phyloP scores from a whole-genome alignment of 257 asterid genomes.

The Lavandula angustifolia region DNA sequence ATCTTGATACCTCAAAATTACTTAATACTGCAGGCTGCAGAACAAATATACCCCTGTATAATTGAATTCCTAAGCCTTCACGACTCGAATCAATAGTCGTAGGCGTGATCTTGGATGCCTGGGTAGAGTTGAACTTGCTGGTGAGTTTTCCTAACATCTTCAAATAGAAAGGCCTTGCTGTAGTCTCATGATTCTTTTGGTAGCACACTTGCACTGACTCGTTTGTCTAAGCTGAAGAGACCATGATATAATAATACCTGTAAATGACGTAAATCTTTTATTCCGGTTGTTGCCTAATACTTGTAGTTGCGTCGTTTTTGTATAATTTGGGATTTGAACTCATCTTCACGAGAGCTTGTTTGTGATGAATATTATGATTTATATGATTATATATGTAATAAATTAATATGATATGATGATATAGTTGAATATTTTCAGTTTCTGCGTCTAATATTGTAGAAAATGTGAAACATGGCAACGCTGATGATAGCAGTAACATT shows the following conservation, averaged over 20 bases:
- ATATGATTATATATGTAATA: neutral
- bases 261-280: conserved; percentile 3
- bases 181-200: neutral
- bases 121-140: conserved; percentile 23
- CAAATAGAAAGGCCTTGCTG: neutral
- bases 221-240: conserved; percentile 8
- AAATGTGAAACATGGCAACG: too few relatives aligned
- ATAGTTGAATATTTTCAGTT: neutral
- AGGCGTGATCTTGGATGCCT: conserved; percentile 4
- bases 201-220: neutral
- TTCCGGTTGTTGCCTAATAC: neutral
- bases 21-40: conserved; percentile 62
- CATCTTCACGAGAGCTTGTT: neutral
- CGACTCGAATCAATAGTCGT: conserved; percentile 41
- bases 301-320: conserved; percentile 16
- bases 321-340: neutral
- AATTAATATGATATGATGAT: neutral
- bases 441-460: neutral
- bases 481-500: too few relatives aligned
- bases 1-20: conserved; percentile 16
- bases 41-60: conserved; percentile 75
- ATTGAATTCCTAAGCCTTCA: conserved; percentile 58
- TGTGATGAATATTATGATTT: too few relatives aligned
- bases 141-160: conserved; percentile 31
- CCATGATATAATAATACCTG: conserved; percentile 22